Evolutionary conservation across 495 filamentous ascomycete genomes (phyloP), one percentile per base, ranked within the genome.

Genomic region (Aspergillus olivimuriae): DNA sequence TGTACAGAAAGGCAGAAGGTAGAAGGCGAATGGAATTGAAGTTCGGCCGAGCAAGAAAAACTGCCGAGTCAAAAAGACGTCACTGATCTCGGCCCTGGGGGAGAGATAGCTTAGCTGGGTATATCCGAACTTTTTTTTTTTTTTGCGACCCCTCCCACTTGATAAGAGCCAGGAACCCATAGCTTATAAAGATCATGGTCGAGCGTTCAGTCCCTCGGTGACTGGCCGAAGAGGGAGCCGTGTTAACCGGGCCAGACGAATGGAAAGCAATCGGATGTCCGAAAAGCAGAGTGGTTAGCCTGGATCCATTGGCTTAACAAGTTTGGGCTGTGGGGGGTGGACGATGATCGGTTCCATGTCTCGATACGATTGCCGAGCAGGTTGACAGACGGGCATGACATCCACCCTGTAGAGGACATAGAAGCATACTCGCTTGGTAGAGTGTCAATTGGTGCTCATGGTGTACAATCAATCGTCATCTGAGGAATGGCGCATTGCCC

Each of bases 221-320:
- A 19, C n/a, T 18, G 41, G n/a, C 32, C 19, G 21, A 32, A 18
- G 3, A 15, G 14, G 5, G 41, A 46, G 46, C 50, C 50, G 50
- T 35, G 16, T 36, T 53, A 53, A 17, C 50, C 50, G 50, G 38
- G 34, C 31, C 26, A 34, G 17, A 19, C 32, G 34, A 34, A 37
- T 21, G 4, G 15, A 11, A 14, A 19, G 33, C 15, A 3, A 19
- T 45, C 41, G 47, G 44, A 45, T 23, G 34, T 53, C 50, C 50
- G 50, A 53, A 33, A 44, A 28, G n/a, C n/a, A n/a, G n/a, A n/a
- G n/a, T n/a, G n/a, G n/a, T n/a, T n/a, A 41, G 38, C 11, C 15
- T 2, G 3, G 22, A 20, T 11, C 2, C 20, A 4, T 9, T 16
- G 16, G 20, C 12, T 38, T 20, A 1, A 12, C 34, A 12, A 2